Evolutionary conservation across 768 basidiomycete genomes (phyloP).

Genomic region (Russula dissimulans): DNA sequence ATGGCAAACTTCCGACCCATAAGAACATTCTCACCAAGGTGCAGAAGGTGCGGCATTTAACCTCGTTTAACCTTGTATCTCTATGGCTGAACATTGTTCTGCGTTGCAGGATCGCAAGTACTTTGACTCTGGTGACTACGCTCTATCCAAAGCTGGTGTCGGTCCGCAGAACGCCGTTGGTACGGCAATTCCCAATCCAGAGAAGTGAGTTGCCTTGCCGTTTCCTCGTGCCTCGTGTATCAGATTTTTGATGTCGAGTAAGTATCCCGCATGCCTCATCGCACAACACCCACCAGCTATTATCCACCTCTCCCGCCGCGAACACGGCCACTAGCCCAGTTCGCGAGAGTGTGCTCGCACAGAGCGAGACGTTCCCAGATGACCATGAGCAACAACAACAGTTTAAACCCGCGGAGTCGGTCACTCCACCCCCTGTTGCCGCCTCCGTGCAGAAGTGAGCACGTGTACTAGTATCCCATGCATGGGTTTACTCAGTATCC

Average conservation of each 20-base stretch:
- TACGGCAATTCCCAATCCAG: slow-evolving; percentile 95
- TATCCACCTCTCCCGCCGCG: slow-evolving; percentile 16
- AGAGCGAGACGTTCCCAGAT: slow-evolving; percentile 5
- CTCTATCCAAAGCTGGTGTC: slow-evolving; percentile 89
- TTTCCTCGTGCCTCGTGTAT: slow-evolving; percentile 16
- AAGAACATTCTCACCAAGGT: slow-evolving; percentile 92
- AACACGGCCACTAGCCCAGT: slow-evolving; percentile 18
- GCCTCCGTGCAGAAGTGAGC: slow-evolving; percentile 11
- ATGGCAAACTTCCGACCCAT: slow-evolving; percentile 89
- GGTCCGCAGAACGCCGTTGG: slow-evolving; percentile 84
- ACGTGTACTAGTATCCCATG: not conserved
- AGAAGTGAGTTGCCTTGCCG: slow-evolving; percentile 55
- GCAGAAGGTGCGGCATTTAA: slow-evolving; percentile 63
- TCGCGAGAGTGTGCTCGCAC: slow-evolving; percentile 15
- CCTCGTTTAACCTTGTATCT: slow-evolving; percentile 9
- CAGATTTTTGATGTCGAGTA: slow-evolving; percentile 3
- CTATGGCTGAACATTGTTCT: slow-evolving; percentile 11
- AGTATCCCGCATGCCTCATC: slow-evolving; percentile 90
- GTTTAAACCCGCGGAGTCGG: slow-evolving; percentile 3
- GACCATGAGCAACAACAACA: not conserved
- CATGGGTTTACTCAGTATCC: not conserved
- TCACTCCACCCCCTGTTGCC: not conserved
- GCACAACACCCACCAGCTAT: slow-evolving; percentile 33
- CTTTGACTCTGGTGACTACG: slow-evolving; percentile 99
- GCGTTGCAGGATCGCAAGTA: slow-evolving; percentile 84